Evolutionary conservation across 1,139 yeast genomes (phyloP).

Genomic region (Nakaseomyces sp.): DNA sequence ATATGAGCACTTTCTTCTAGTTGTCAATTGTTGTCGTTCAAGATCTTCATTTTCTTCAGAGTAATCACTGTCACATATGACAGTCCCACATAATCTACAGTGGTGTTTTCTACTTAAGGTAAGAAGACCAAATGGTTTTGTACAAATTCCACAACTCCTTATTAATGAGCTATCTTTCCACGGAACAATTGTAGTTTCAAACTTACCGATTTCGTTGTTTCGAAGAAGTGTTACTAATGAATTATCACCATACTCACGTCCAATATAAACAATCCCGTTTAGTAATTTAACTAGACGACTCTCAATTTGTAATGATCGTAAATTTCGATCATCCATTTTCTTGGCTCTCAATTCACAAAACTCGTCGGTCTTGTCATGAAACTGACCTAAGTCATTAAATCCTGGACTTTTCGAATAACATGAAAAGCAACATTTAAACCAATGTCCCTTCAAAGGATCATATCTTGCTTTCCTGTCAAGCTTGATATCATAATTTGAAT

Average conservation of each 20-base stretch:
- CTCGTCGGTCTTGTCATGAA: conserved; percentile 38
- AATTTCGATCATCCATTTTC: conserved; percentile 35
- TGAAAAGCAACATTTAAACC: conserved; percentile 60
- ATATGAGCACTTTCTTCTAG: conserved; percentile 50
- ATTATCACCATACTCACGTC: conserved; percentile 15
- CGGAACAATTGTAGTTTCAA: conserved; percentile 47
- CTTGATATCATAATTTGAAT: conserved; percentile 47
- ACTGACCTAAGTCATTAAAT: conserved; percentile 37
- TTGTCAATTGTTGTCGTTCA: background rate
- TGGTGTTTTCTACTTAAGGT: conserved; percentile 61
- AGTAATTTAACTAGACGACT: conserved; percentile 50
- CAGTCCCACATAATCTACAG: conserved; percentile 74
- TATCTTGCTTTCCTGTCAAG: conserved; percentile 40
- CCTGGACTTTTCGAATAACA: conserved; percentile 57
- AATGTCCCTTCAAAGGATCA: conserved; percentile 44
- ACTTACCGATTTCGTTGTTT: conserved; percentile 27
- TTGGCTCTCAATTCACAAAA: conserved; percentile 39
- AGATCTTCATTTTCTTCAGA: conserved; percentile 17
- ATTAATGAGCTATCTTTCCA: conserved; percentile 60
- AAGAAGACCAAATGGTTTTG: conserved; percentile 44
- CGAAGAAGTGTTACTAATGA: conserved; percentile 22
- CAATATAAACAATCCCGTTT: conserved; percentile 22
- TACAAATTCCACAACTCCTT: conserved; percentile 57
- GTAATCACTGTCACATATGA: conserved; percentile 63
- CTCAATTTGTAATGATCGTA: conserved; percentile 52